Conservation (phyloP, 2,329 filamentous ascomycete species). For the Thielaviopsis euricoi region DNA sequence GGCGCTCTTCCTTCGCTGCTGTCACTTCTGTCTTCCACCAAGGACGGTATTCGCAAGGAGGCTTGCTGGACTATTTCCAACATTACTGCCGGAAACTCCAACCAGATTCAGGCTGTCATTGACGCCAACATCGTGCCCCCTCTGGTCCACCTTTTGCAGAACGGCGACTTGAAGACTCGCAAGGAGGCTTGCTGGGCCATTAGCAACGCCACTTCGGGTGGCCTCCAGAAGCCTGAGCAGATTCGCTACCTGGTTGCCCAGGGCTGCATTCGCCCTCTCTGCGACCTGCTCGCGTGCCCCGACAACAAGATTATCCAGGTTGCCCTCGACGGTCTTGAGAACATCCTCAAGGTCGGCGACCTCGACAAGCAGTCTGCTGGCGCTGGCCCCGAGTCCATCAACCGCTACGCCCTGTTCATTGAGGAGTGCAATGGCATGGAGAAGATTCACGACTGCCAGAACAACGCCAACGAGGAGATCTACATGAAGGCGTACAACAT, state of each 20-base stretch:
- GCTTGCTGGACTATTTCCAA: conserved; percentile 99
- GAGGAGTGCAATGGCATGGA: conserved; percentile 99
- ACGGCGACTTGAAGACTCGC: conserved; percentile 95
- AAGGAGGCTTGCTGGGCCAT: conserved; percentile 99
- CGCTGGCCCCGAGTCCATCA: conserved; percentile 62
- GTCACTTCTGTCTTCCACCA: conserved; percentile 85
- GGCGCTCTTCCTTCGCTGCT: conserved; percentile 84
- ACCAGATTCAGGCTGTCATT: conserved; percentile 90
- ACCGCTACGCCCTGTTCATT: conserved; percentile 94
- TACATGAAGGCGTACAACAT: conserved; percentile 99
- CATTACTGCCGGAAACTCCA: conserved; percentile 94
- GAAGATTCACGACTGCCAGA: conserved; percentile 99
- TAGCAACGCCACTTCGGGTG: conserved; percentile 92
- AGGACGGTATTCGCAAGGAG: conserved; percentile 98
- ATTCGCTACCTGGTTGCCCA: conserved; percentile 87
- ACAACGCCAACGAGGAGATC: conserved; percentile 99
- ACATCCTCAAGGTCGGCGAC: conserved; percentile 97
- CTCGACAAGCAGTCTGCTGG: conserved; percentile 88
- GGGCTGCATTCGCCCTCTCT: conserved; percentile 94
- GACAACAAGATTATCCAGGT: conserved; percentile 99
- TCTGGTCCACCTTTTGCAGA: conserved; percentile 85
- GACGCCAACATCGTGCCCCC: conserved; percentile 95
- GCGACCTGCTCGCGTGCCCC: conserved; percentile 85
- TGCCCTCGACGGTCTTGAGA: conserved; percentile 91
- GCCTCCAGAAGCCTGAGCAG: conserved; percentile 96